Evolutionary conservation across 164 flowering plant genomes (phyloP).

Genomic region (Stephania cephalantha): DNA sequence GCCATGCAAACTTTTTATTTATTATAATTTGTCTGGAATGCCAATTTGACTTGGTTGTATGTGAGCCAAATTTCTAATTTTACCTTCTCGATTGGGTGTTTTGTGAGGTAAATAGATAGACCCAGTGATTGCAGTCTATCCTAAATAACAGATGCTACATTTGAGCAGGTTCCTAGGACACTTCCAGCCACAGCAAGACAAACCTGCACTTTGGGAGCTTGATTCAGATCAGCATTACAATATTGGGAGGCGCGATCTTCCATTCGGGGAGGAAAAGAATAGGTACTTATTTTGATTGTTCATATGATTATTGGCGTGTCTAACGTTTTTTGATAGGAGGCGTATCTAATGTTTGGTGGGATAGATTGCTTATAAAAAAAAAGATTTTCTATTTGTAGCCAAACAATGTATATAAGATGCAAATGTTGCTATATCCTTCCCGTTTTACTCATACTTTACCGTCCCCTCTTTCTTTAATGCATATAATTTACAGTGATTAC

Average conservation of each 20-base stretch:
- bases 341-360: neutral
- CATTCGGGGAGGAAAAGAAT: slow-evolving; percentile 33
- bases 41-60: no score
- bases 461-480: no score
- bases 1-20: no score
- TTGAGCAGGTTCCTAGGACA: slow-evolving; percentile 78
- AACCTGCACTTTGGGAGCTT: slow-evolving; percentile 86
- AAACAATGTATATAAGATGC: neutral
- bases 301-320: neutral
- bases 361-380: neutral
- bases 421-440: neutral
- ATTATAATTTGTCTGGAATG: no score
- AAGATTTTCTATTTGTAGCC: neutral
- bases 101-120: neutral
- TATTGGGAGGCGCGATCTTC: slow-evolving; percentile 39
- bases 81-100: neutral
- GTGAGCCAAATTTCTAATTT: neutral
- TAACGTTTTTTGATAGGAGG: neutral
- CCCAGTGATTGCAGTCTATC: neutral
- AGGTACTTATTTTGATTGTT: slow-evolving; percentile 36
- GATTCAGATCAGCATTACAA: slow-evolving; percentile 72
- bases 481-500: no score
- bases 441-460: neutral
- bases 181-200: slow-evolving; percentile 75
- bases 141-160: neutral